A percentile compares a stretch with the other conserved stretches of the same genome.
These are phyloP conservation scores for Neopestalotiopsis sp. DNA, from an alignment of 2,329 filamentous ascomycete genomes.

Conservation along the genomic window DNA sequence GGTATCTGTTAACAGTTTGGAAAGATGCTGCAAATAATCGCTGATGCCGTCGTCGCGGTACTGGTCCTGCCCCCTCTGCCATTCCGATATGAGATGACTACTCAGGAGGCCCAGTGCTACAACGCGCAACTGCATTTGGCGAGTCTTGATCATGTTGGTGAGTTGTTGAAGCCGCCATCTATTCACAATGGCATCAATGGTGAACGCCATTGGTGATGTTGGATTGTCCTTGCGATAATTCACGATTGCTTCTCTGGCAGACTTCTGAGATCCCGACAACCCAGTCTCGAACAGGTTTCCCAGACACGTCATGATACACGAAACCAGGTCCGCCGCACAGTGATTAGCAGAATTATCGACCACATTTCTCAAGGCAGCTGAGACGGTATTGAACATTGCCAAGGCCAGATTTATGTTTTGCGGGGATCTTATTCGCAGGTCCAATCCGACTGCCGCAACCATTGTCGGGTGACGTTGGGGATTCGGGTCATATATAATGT, in stretches of 20 bases:
- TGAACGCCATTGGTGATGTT: slow-evolving; percentile 39
- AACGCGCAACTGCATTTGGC: slow-evolving; percentile 89
- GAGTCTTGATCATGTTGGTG: slow-evolving; percentile 76
- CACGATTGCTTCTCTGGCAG: slow-evolving; percentile 39
- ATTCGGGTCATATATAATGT: slow-evolving; percentile 35
- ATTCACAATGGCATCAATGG: slow-evolving; percentile 56
- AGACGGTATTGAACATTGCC: slow-evolving; percentile 48
- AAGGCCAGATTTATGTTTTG: slow-evolving; percentile 46
- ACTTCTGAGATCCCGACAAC: slow-evolving; percentile 42
- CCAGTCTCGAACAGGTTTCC: slow-evolving; percentile 48
- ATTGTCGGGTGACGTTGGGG: slow-evolving; percentile 26
- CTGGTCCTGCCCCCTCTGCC: slow-evolving; percentile 59
- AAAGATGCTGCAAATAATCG: slow-evolving; percentile 67
- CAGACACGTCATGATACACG: slow-evolving; percentile 44
- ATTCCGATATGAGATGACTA: slow-evolving; percentile 69
- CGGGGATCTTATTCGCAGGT: slow-evolving; percentile 33
- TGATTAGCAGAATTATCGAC: slow-evolving; percentile 62
- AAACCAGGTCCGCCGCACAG: slow-evolving; percentile 51
- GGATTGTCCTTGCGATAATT: slow-evolving; percentile 41
- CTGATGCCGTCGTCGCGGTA: slow-evolving; percentile 34
- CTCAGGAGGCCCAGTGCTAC: slow-evolving; percentile 79
- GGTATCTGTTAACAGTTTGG: slow-evolving; percentile 70
- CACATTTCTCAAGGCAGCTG: slow-evolving; percentile 47
- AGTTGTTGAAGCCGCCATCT: slow-evolving; percentile 75
- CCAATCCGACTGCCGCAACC: slow-evolving; percentile 17